Conservation (phyloP, 345 rosid genomes). For the Lagerstroemia speciosa region DNA sequence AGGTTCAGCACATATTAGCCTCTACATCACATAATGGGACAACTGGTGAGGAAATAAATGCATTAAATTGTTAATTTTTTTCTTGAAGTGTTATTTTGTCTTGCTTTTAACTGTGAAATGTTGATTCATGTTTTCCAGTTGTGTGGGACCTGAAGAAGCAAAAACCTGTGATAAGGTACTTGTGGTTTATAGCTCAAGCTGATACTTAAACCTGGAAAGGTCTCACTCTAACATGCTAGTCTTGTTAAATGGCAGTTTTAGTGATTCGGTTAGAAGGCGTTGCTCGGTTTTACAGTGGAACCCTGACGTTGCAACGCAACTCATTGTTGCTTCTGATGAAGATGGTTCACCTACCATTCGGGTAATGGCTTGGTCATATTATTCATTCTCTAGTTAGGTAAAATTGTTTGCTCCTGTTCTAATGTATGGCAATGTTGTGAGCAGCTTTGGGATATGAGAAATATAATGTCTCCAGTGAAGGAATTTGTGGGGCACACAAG, state of each 20-base stretch:
- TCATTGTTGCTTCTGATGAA: constrained; percentile 95
- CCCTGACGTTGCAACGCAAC: constrained; percentile 96
- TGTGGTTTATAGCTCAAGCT: not conserved
- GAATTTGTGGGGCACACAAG: constrained; percentile 87
- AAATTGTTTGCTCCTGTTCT: constrained; percentile 4
- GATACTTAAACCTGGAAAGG: constrained; percentile 7
- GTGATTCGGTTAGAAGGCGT: constrained; percentile 81
- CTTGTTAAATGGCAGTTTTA: constrained; percentile 46
- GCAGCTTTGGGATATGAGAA: constrained; percentile 99
- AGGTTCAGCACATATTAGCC: constrained; percentile 85
- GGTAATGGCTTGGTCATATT: constrained; percentile 33
- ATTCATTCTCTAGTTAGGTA: not conserved
- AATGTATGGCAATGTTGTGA: constrained; percentile 11
- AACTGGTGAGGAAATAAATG: constrained; percentile 57
- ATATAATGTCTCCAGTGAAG: constrained; percentile 74
- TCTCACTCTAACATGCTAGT: constrained; percentile 2
- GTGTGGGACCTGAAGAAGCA: constrained; percentile 98
- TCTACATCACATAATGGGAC: constrained; percentile 92
- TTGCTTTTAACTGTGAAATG: constrained; percentile 5
- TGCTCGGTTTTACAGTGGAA: constrained; percentile 99
- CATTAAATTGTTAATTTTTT: not conserved
- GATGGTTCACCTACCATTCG: constrained; percentile 71
- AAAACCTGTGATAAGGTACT: constrained; percentile 84
- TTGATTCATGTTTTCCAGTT: constrained; percentile 35
- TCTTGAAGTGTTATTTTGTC: constrained; percentile 1